Evolutionary conservation across 805 yeast genomes (phyloP).

Genomic region (Myxozyma nipponensis): DNA sequence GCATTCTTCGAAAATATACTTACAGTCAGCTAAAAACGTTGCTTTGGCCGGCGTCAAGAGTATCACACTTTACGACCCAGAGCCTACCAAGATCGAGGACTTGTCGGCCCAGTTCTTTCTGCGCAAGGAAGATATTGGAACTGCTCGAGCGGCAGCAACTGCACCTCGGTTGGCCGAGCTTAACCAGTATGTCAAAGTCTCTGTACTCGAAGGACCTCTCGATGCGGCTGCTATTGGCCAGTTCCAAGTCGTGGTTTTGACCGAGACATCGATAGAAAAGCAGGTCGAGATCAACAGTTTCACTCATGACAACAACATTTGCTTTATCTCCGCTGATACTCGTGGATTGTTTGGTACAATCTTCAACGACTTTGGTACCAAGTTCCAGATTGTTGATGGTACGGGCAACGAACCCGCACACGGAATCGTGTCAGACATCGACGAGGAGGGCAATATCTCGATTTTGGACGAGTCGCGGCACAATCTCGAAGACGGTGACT

Average conservation of each 20-base stretch:
- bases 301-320: constrained; percentile 69
- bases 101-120: constrained; percentile 84
- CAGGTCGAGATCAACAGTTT: constrained; percentile 71
- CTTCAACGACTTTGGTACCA: constrained; percentile 85
- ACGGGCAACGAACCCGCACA: constrained; percentile 89
- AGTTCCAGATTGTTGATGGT: constrained; percentile 74
- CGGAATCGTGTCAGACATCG: constrained; percentile 89
- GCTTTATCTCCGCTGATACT: constrained; percentile 75
- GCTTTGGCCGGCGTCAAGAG: constrained; percentile 97
- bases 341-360: constrained; percentile 85
- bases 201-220: constrained; percentile 55
- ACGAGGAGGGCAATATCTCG: constrained; percentile 84
- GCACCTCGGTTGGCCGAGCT: constrained; percentile 68
- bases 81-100: constrained; percentile 60
- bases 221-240: constrained; percentile 50
- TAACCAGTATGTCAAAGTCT: constrained; percentile 85
- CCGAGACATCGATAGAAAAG: constrained; percentile 65
- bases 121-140: constrained; percentile 66
- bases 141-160: constrained; percentile 70
- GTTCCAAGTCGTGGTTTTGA: constrained; percentile 80
- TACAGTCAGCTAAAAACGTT: constrained; percentile 65
- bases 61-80: constrained; percentile 78
- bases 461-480: constrained; percentile 90
- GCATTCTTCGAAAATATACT: not conserved
- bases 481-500: constrained; percentile 88